Base-by-base conservation (phyloP, 179 eudicot species). In the Silene noctiflora region DNA sequence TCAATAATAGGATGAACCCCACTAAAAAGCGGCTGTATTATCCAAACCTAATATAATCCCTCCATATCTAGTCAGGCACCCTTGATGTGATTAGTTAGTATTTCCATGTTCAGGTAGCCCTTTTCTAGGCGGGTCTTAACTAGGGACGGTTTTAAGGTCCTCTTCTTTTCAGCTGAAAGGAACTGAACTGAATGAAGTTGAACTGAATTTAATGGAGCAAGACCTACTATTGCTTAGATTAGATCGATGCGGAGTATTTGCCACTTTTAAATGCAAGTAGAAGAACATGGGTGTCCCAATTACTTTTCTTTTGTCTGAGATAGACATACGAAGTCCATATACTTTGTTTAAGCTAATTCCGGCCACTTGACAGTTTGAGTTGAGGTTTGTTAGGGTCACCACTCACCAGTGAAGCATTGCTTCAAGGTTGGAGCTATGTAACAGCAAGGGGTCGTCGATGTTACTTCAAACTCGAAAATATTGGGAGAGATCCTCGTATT, bases 281-380 rank as follows among this genome's bases (percentile, higher is more conserved):
- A 51, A 3, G 1, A 16, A 51, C 58, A 51, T 51, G n/a, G 58
- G n/a, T 13, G n/a, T 51, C 58, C 65, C 65, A 20, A 9, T 61
- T 61, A 20, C 25, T 20, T 20, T 6, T 2, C 31, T 21, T 61
- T 61, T 61, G 10, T 22, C 14, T 24, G 24, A 20, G 20, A 0
- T 20, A n/a, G 65, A 61, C 65, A 61, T 62, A 62, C 24, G 14
- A 62, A 19, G 66, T 21, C 66, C 31, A 62, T 20, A 61, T 61
- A 21, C 65, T 20, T 20, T 61, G 65, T 20, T 6, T 20, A 59
- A 59, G 22, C 24, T 59, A 6, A 19, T 0, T 59, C 63, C n/a
- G n/a, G n/a, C n/a, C 22, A 19, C 24, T 51, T 4, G 14, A 12
- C 1, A 12, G 14, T 51, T 16, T 51, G 58, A 51, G 58, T 51